Evolutionary conservation across 257 asterid species (phyloP).

Genomic region (Buddleja alternifolia): DNA sequence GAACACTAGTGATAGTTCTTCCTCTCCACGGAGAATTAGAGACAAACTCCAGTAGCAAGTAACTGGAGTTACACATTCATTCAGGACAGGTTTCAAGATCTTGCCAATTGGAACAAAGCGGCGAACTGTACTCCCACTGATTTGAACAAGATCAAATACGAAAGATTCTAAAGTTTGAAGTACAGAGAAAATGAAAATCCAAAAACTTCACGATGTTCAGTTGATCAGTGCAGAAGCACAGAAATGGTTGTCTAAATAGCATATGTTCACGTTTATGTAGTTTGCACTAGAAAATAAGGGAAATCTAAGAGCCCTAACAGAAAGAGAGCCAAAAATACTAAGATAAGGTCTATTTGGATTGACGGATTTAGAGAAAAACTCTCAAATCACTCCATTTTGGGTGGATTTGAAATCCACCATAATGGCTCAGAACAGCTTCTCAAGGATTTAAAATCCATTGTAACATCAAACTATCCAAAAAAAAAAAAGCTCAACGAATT

Average conservation of each 20-base stretch:
- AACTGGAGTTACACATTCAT: slow-evolving; percentile 94
- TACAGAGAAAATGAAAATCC: slow-evolving; percentile 13
- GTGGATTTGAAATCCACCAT: no score
- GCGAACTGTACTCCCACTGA: slow-evolving; percentile 68
- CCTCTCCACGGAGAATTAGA: slow-evolving; percentile 67
- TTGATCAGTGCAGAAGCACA: neutral
- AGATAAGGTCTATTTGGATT: no score
- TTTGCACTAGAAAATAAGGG: neutral
- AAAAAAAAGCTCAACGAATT: no score
- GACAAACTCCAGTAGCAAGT: slow-evolving; percentile 96
- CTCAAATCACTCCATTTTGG: no score
- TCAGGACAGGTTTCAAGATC: slow-evolving; percentile 81
- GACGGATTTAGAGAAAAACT: no score
- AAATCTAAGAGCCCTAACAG: neutral
- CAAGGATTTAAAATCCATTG: no score
- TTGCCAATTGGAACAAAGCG: slow-evolving; percentile 69
- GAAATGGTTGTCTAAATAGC: neutral
- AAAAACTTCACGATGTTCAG: slow-evolving; percentile 8
- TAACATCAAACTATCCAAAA: no score
- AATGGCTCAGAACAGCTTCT: no score
- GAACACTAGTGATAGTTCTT: slow-evolving; percentile 72
- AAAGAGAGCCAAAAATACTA: neutral
- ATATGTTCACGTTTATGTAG: neutral
- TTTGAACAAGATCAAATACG: slow-evolving; percentile 17
- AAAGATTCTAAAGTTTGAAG: neutral